Base-by-base conservation (phyloP, 495 filamentous ascomycete species). In the Tuber borchii region DNA sequence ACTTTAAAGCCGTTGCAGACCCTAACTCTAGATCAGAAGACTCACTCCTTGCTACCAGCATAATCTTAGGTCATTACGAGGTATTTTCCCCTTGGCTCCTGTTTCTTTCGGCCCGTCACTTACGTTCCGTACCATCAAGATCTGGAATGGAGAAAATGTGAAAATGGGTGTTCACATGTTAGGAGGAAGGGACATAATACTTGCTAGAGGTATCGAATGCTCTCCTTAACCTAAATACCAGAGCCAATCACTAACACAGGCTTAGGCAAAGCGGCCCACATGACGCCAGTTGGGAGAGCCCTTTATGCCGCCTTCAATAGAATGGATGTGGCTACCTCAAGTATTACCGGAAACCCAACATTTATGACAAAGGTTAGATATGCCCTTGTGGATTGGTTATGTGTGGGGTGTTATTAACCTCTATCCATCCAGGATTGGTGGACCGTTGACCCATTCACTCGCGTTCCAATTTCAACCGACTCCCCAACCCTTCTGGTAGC, bases 101-200 rank as follows among this genome's bases (percentile, higher is more conserved):
- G 10, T 12, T 70, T 19, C 5, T 40, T 69, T 65, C 31, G n/a
- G 26, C 51, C 20, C n/a, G 51, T 40, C 72, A 40, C 76, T 81
- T n/a, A 81, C 71, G 22, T 3, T 71, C 40, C 31, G 56, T 34
- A 26, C 56, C 16, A 8, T 19, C 4, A 75, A 81, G 80, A 77
- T 81, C 75, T 81, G 80, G 80, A 81, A 81, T 46, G 80, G 80
- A 39, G 80, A 81, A 74, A 77, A 81, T 37, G 78, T 81, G n/a
- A 81, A 81, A 70, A 81, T 81, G 75, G 80, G 80, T 37, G 80
- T 81, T 31, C 80, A 81, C 43, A 81, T 81, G 80, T 37, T 81
- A 9, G 80, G 80, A 45, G 79, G 80, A 70, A 78, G 79, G 44
- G 79, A 81, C 40, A 81, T 81, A 69, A 81, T 81, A 75, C 56